Conservation (phyloP, 371 early-diverging fungal genomes). For the Mortierella sp. region DNA sequence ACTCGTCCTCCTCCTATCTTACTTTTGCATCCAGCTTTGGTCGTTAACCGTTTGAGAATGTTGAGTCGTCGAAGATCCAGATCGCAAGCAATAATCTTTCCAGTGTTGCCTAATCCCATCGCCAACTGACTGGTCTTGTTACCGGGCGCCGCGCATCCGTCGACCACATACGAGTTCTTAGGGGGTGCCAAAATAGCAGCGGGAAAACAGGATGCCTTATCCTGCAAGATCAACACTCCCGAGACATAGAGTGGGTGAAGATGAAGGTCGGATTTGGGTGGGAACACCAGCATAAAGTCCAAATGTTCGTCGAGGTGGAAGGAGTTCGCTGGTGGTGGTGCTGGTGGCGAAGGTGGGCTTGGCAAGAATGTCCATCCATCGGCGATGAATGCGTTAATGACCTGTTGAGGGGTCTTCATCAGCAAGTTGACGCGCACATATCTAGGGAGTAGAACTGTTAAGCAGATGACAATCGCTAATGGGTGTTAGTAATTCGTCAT, state of each 20-base stretch:
- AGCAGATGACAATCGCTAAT: not conserved
- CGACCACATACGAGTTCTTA: conserved; percentile 83
- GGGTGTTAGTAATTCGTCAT: not conserved
- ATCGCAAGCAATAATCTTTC: conserved; percentile 95
- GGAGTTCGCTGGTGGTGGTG: conserved; percentile 51
- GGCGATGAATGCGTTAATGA: conserved; percentile 74
- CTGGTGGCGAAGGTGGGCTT: conserved; percentile 44
- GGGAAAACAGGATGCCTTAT: conserved; percentile 98
- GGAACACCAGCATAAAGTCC: conserved; percentile 87
- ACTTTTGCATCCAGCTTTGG: conserved; percentile 90
- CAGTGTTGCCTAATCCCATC: conserved; percentile 88
- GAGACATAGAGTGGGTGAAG: conserved; percentile 77
- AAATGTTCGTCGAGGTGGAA: conserved; percentile 81
- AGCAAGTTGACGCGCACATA: conserved; percentile 85
- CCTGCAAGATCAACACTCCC: conserved; percentile 93
- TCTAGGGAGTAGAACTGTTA: conserved; percentile 72
- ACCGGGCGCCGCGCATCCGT: conserved; percentile 99
- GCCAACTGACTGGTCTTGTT: conserved; percentile 97
- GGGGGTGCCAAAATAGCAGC: conserved; percentile 92
- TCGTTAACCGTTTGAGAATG: conserved; percentile 80
- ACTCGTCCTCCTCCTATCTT: conserved; percentile 39
- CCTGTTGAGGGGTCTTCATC: conserved; percentile 76
- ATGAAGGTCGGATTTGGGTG: conserved; percentile 89
- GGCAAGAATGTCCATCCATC: conserved; percentile 67
- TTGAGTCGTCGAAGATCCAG: conserved; percentile 85